Base-by-base conservation (phyloP, 306 rosid genomes). In the Acacia melanoxylon region DNA sequence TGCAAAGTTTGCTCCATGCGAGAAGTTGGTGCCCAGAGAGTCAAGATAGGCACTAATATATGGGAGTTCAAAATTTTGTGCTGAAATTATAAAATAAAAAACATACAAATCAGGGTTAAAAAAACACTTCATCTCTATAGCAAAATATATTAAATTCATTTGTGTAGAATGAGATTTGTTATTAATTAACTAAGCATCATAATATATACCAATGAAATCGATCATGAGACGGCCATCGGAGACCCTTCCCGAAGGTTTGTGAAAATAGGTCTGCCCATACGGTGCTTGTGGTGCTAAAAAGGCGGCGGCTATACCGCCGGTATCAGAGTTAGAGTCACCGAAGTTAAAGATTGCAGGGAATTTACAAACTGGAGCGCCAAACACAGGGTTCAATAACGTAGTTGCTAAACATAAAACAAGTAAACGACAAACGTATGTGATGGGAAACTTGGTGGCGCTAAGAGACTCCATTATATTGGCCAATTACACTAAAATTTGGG, bases 241-340 rank as follows among this genome's bases (percentile, higher is more conserved):
- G 29, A 78, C 89, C 83, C 97, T 84, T 0, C 95, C 97, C 2
- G 79, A 85, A 3, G 91, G 82, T 25, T 85, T 51, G 67, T 87
- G 89, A 80, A 93, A 93, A 78, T 79, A 91, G 6, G 94, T 93
- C 45, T 91, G 74, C 10, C 97, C 97, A 41, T 65, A 83, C 0
- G 94, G 97, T 5, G 19, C n/a, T 20, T 17, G n/a, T 20, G 19
- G 61, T 52, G 20, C 22, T 17, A 20, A 17, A 14, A 91, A 89
- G 65, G 94, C 90, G n/a, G 96, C 90, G 3, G 92, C 84, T 74
- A 79, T 82, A 65, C 86, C 87, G 0, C 93, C 94, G 10, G 98
- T 92, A 42, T 92, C 97, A 15, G 97, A 92, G 68, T 92, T 92
- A 2, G 91, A 92, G 62, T 92, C 97, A 20, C 93, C 94, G 67